phyloP scores from a whole-genome alignment of 2,329 filamentous ascomycete species.

The Celoporthe dispersa region DNA sequence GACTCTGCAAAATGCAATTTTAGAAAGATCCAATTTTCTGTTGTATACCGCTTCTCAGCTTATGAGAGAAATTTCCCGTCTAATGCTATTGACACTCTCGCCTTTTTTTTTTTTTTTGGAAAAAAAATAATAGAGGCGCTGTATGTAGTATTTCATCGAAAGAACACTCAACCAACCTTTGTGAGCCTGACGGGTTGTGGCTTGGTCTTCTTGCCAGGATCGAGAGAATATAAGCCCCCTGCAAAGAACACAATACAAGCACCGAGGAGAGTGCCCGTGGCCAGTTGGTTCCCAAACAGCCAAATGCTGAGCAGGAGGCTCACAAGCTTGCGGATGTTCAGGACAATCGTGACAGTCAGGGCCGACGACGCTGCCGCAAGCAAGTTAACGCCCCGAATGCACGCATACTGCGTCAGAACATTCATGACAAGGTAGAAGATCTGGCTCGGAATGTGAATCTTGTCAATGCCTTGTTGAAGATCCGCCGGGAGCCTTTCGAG shows the following conservation, averaged over 20 bases:
- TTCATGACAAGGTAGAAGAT: constrained; percentile 74
- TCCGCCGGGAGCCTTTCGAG: constrained; percentile 42
- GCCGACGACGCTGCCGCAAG: constrained; percentile 87
- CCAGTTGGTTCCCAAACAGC: constrained; percentile 86
- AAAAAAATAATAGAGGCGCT: background rate
- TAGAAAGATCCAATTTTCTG: constrained; percentile 16
- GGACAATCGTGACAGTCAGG: constrained; percentile 91
- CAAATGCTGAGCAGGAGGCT: constrained; percentile 91
- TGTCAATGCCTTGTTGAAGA: constrained; percentile 44
- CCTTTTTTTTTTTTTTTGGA: too few species aligned
- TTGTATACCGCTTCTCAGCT: constrained; percentile 21
- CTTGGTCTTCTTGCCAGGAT: constrained; percentile 52
- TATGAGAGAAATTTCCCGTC: constrained; percentile 19
- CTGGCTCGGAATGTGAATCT: constrained; percentile 65
- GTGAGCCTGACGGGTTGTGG: constrained; percentile 35
- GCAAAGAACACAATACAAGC: constrained; percentile 87
- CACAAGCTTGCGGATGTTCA: constrained; percentile 93
- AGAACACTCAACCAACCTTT: constrained; percentile 34
- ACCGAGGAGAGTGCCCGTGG: constrained; percentile 76
- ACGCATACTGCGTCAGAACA: constrained; percentile 89
- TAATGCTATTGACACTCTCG: constrained; percentile 15
- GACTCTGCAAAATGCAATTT: background rate
- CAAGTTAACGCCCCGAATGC: constrained; percentile 95
- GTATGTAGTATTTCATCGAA: background rate
- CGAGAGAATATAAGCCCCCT: constrained; percentile 88